phyloP scores from a whole-genome alignment of 164 flowering plant species.

The Kingdonia uniflora region DNA sequence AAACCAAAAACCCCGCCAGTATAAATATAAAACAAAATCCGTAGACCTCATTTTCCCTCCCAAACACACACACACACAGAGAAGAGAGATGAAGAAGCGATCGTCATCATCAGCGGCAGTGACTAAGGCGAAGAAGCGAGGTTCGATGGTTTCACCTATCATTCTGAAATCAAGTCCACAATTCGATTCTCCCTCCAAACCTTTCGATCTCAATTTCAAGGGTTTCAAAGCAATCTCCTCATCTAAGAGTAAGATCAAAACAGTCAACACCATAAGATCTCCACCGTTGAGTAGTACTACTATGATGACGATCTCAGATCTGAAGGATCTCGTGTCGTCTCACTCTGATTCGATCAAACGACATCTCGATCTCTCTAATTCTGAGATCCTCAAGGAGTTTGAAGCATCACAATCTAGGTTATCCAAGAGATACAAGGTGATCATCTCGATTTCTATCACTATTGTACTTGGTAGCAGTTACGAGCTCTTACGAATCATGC shows the following conservation, averaged over 20 bases:
- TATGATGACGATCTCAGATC: conserved; percentile 38
- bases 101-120: background rate
- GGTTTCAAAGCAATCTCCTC: no score
- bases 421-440: conserved; percentile 59
- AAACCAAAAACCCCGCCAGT: no score
- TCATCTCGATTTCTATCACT: no score
- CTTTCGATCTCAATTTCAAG: conserved; percentile 9
- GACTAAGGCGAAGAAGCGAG: background rate
- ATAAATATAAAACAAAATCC: no score
- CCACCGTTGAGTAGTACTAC: no score
- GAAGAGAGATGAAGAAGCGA: conserved; percentile 8
- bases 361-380: conserved; percentile 47
- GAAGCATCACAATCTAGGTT: conserved; percentile 57
- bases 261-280: no score
- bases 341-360: conserved; percentile 44
- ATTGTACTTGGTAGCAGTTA: no score
- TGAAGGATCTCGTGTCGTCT: conserved; percentile 46
- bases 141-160: no score
- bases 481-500: no score
- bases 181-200: conserved; percentile 5
- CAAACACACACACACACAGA: no score
- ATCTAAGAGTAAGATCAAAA: no score
- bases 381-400: conserved; percentile 54
- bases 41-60: no score
- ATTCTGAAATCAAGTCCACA: background rate